phyloP scores from a whole-genome alignment of 441 rosid species.

The Euphorbia corollata region DNA sequence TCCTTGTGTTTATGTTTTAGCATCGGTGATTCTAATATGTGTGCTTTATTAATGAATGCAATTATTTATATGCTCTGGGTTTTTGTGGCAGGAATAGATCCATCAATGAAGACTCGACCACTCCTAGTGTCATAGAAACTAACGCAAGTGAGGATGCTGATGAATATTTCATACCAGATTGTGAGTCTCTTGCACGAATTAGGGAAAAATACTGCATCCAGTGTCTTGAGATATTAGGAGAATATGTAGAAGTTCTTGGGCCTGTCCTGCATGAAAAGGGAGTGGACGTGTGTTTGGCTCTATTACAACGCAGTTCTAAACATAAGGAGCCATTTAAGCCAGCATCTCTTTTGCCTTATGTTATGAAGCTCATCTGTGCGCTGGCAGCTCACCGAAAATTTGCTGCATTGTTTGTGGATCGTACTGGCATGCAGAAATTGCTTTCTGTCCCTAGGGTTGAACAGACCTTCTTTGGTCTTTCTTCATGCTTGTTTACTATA shows the following conservation, averaged over 20 bases:
- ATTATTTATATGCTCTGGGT: constrained; percentile 22
- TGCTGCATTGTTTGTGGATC: constrained; percentile 96
- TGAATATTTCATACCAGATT: constrained; percentile 66
- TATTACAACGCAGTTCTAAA: constrained; percentile 62
- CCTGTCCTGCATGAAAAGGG: constrained; percentile 98
- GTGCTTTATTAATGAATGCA: constrained; percentile 12
- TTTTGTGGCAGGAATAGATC: constrained; percentile 48
- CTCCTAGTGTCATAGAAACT: constrained; percentile 31
- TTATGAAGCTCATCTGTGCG: constrained; percentile 95
- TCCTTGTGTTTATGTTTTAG: background rate
- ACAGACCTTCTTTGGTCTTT: constrained; percentile 75
- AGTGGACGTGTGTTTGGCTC: constrained; percentile 81
- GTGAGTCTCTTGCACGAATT: constrained; percentile 60
- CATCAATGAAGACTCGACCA: constrained; percentile 34
- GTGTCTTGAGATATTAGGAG: constrained; percentile 87
- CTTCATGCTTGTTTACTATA: constrained; percentile 82
- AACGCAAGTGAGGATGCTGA: constrained; percentile 43
- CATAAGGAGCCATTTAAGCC: constrained; percentile 38
- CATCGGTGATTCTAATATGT: background rate
- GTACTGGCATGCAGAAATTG: constrained; percentile 91
- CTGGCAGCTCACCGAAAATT: constrained; percentile 96
- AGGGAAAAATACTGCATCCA: constrained; percentile 91
- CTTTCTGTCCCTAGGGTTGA: constrained; percentile 75
- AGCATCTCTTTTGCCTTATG: constrained; percentile 68
- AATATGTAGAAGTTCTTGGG: constrained; percentile 92